Conservation (phyloP, 2,329 filamentous ascomycete species). For the Ceratocystis variospora region DNA sequence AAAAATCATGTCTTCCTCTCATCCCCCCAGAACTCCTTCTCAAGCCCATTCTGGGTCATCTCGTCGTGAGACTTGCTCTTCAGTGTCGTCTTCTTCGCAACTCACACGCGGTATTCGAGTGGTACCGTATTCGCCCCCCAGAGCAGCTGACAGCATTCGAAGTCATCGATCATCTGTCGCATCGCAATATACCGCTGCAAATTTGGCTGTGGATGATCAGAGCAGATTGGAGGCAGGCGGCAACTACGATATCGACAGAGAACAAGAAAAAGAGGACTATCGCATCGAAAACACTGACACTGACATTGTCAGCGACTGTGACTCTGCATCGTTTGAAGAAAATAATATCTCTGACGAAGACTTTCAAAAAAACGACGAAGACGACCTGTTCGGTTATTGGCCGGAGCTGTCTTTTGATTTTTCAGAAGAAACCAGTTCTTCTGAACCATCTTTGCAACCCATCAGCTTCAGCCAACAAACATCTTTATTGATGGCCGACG, state of each 20-base stretch:
- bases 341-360: not conserved
- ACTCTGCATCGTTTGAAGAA: not conserved
- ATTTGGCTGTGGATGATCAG: conserved; percentile 15
- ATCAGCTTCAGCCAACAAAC: conserved; percentile 15
- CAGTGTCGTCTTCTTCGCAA: conserved; percentile 24
- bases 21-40: conserved; percentile 21
- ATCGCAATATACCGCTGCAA: conserved; percentile 13
- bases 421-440: conserved; percentile 16
- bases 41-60: conserved; percentile 14
- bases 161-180: conserved; percentile 19
- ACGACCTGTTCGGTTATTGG: not conserved
- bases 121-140: conserved; percentile 37
- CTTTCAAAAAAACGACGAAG: not conserved
- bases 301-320: too few relatives aligned
- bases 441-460: conserved; percentile 17
- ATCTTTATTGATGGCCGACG: conserved; percentile 14
- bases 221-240: conserved; percentile 2
- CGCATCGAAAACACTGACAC: not conserved
- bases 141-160: conserved; percentile 25
- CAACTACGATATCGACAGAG: not conserved
- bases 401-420: conserved; percentile 16
- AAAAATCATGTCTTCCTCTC: conserved; percentile 19
- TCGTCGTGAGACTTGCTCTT: conserved; percentile 18
- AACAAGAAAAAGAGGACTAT: conserved; percentile 7
- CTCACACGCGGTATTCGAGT: conserved; percentile 32